Evolutionary conservation across 768 basidiomycete genomes (phyloP).

Genomic region (Termitomyces sp.): DNA sequence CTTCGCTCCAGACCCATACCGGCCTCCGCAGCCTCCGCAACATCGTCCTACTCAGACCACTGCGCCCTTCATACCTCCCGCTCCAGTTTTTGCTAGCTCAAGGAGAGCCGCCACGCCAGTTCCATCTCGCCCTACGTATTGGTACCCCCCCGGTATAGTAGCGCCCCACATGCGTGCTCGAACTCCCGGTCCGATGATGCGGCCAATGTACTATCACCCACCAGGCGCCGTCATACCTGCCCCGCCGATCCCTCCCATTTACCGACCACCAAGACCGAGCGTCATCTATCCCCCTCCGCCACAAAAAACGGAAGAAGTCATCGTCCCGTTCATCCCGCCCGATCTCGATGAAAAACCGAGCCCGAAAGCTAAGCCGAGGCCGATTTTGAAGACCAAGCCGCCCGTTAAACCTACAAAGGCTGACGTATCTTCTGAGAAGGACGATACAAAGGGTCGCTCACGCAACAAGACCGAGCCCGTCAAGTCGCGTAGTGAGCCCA

Average conservation of each 20-base stretch:
- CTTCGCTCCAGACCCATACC: neutral
- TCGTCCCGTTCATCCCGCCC: constrained; percentile 4
- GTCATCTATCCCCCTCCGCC: neutral
- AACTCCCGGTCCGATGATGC: neutral
- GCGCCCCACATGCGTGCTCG: neutral
- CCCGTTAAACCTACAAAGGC: neutral
- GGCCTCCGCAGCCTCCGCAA: neutral
- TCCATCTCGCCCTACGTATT: neutral
- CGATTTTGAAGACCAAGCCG: constrained; percentile 1
- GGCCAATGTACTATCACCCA: neutral
- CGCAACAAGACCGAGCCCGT: neutral
- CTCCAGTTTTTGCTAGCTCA: neutral
- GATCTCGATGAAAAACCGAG: neutral
- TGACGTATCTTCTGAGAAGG: neutral
- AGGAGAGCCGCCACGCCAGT: neutral
- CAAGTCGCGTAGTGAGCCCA: neutral
- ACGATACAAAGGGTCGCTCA: neutral
- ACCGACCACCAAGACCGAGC: neutral
- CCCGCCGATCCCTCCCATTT: neutral
- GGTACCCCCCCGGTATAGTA: constrained; percentile 2
- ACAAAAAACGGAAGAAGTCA: neutral
- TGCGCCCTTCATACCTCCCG: neutral
- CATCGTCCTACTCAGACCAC: neutral
- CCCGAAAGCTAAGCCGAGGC: neutral
- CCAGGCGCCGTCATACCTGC: neutral